Percentiles rank a stretch among this genome's conserved stretches.
These are phyloP conservation scores for Debaryomyces fabryi DNA, from an alignment of 1,139 yeast genomes.

Conservation along the genomic window DNA sequence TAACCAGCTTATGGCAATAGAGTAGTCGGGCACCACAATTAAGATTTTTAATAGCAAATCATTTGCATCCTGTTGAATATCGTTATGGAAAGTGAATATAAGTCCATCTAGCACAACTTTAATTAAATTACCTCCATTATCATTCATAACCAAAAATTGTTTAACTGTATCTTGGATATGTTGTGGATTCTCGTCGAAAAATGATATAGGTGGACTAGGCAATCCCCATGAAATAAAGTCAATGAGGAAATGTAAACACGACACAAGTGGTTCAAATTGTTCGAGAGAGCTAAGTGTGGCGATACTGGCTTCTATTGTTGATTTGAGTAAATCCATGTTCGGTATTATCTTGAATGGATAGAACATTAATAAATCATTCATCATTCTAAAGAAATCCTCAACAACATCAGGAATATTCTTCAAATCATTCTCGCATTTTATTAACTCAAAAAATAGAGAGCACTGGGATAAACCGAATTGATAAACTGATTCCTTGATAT, in stretches of 20 bases:
- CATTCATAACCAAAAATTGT: conserved; percentile 37
- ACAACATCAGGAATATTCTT: conserved; percentile 69
- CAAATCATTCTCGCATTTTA: conserved; percentile 28
- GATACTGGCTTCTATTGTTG: conserved; percentile 63
- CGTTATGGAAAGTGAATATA: conserved; percentile 70
- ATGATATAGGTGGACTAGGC: conserved; percentile 76
- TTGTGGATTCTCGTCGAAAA: conserved; percentile 51
- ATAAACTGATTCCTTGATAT: conserved; percentile 45
- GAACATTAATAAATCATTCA: conserved; percentile 77
- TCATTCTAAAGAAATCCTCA: conserved; percentile 88
- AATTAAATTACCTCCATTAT: conserved; percentile 61
- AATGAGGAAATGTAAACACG: conserved; percentile 74
- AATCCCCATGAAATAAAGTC: conserved; percentile 87
- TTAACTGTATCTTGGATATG: conserved; percentile 55
- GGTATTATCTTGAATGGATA: conserved; percentile 69
- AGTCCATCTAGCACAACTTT: conserved; percentile 64
- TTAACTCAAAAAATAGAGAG: conserved; percentile 39
- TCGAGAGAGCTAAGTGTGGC: conserved; percentile 56
- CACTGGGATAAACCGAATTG: conserved; percentile 54
- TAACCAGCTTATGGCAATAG: conserved; percentile 61
- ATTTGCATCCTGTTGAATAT: conserved; percentile 73
- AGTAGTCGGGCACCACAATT: conserved; percentile 48
- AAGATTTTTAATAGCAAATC: conserved; percentile 72
- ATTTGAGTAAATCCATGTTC: conserved; percentile 56
- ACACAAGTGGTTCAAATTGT: conserved; percentile 70